Base-by-base conservation (phyloP, 352 stramenopile species). In the Phytophthora cactorum region DNA sequence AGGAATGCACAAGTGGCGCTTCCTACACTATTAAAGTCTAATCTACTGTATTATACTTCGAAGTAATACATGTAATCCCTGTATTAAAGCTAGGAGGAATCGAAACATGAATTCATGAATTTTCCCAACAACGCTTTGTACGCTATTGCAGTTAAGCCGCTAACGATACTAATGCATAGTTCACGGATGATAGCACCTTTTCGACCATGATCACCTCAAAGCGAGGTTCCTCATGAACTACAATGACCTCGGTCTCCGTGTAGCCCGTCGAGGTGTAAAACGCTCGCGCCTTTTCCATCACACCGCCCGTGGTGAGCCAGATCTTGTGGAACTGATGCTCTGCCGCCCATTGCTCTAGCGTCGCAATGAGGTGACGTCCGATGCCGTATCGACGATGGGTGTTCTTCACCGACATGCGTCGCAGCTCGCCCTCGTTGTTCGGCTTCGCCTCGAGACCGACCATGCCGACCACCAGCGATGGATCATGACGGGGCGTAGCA, bases 401-500 rank as follows among this genome's bases (percentile, higher is more conserved):
- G 32, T 15, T 25, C 36, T 72, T 65, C 8, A 86, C 78, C 2
- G 78, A 77, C 72, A 86, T 70, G 22, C 72, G 75, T 0, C 72
- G 68, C 52, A 86, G 47, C 49, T 82, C 72, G 17, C 65, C 72
- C 44, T 75, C 53, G 10, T 45, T 45, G 3, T 76, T 41, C 25
- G 57, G 38, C 44, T 77, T 83, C 29, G 15, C 22, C 46, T 83
- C 66, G n/a, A 83, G 50, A 0, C 50, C 77, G 0, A 79, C 68
- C 59, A 77, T 82, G 14, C 72, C 72, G 22, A 69, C 68, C 5
- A 79, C 47, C 1, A 62, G 53, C 9, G 44, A 47, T 10, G 64
- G 52, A 1, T 77, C 53, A 15, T 75, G 52, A 3, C 25, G 34
- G 12, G 58, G 63, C 27, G 68, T 74, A 6, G 66, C 73, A 27